Base-by-base conservation (phyloP, 1,284 basidiomycete genomes). In the Leccinum fallax region DNA sequence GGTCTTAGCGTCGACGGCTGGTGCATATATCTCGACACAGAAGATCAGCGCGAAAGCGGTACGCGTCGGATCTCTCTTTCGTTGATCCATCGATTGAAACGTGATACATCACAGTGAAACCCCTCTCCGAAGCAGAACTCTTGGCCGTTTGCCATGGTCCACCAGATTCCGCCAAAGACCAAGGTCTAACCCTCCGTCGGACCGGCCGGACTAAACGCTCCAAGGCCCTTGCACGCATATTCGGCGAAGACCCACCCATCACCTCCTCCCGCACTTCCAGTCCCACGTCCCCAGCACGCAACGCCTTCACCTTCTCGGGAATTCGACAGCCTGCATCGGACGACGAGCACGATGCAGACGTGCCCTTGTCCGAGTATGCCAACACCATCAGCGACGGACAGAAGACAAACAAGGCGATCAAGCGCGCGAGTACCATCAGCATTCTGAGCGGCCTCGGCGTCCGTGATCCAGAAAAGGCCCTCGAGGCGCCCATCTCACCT, bases 371-470 rank as follows among this genome's bases (percentile, higher is more conserved):
- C 43, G 67, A 68, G 13, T 69, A 71, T 51, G 56, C 53, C 3
- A 53, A 21, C 0, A 21, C 59, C 10, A 60, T 54, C 2, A 24
- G 19, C 1, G 65, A 74, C 4, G 38, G 2, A 11, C 63, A 72
- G 40, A 71, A 65, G 55, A 77, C 74, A 55, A 80, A 81, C 58
- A 92, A 88, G 72, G 87, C 88, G 61, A 90, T 90, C 73, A 96
- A 97, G 70, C 90, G 97, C 34, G 97, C 97, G 0, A 96, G 94
- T 70, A 94, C 94, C 0, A 88, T 98, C 70, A 97, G 94, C 73
- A 88, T 99, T 67, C 89, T 99, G 76, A 96, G 93, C 53, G 95
- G 94, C 0, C 84, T 98, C 3, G 94, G 94, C 32, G 93, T 95
- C 11, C 85, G 82, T 6, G 84, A 92, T 65, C 86, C 85, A 1